Percentiles rank a stretch among this genome's conserved stretches.
These are phyloP conservation scores for Sphagnum magellanicum DNA, from an alignment of 228 moss, liverwort and hornwort genomes.

Conservation along the genomic window DNA sequence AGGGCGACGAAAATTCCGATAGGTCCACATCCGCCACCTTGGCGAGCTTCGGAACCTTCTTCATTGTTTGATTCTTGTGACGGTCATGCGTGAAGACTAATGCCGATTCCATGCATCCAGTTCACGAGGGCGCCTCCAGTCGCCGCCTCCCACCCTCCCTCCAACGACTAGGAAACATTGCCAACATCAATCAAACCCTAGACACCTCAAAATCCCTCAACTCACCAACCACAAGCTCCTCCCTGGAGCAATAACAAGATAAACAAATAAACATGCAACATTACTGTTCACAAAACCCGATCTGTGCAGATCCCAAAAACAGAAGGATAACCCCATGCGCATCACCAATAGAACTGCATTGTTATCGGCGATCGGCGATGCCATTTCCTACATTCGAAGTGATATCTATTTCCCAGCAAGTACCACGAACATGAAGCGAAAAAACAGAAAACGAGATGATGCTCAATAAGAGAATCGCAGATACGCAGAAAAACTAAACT, in stretches of 20 bases:
- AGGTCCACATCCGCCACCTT: slow-evolving; percentile 54
- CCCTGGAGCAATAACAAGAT: neutral
- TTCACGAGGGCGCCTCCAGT: neutral
- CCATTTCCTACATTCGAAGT: too few species aligned
- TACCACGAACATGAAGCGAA: too few species aligned
- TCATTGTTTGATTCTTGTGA: slow-evolving; percentile 73
- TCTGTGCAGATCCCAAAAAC: too few species aligned
- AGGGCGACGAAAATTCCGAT: slow-evolving; percentile 48
- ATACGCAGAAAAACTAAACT: too few species aligned
- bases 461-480: too few species aligned
- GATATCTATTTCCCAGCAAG: too few species aligned
- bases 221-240: neutral
- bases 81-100: slow-evolving; percentile 48
- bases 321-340: too few species aligned
- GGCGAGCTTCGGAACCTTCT: slow-evolving; percentile 67
- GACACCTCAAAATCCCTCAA: neutral
- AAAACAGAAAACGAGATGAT: too few species aligned
- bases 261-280: too few species aligned
- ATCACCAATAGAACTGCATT: too few species aligned
- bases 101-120: slow-evolving; percentile 55
- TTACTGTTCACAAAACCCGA: too few species aligned
- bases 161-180: neutral
- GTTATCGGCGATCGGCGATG: too few species aligned
- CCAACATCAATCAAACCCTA: neutral
- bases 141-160: neutral